A percentile compares a stretch with the other conserved stretches of the same genome.
phyloP scores from a whole-genome alignment of 2,329 filamentous ascomycete genomes.

The Colletotrichum sansevieriae region DNA sequence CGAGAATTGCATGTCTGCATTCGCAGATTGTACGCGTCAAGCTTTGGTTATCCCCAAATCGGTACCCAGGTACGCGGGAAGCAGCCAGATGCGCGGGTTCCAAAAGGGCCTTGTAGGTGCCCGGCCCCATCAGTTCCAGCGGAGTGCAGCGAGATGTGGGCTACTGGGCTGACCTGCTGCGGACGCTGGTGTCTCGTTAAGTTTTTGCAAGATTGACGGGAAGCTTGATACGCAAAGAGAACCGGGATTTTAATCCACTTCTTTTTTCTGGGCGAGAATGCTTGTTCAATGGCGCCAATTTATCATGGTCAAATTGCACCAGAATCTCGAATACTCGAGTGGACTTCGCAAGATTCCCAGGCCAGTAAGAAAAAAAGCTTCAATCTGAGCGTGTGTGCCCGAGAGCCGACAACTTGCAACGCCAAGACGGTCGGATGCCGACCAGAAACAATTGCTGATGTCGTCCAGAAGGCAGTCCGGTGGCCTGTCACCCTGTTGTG shows the following conservation, averaged over 20 bases:
- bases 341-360: not conserved
- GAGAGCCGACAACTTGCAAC: constrained; percentile 7
- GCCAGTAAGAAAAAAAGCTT: constrained; percentile 4
- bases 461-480: constrained; percentile 21
- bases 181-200: constrained; percentile 14
- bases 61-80: not conserved
- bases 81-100: constrained; percentile 16
- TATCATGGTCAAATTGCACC: not conserved
- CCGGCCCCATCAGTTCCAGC: not conserved
- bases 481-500: constrained; percentile 4
- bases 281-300: constrained; percentile 1
- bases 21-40: constrained; percentile 25
- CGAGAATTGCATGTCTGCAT: not conserved
- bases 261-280: not conserved
- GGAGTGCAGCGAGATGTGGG: not conserved
- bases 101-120: not conserved
- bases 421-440: constrained; percentile 32
- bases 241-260: constrained; percentile 16
- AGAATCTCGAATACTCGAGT: too few species aligned
- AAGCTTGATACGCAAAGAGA: constrained; percentile 26
- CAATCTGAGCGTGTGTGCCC: constrained; percentile 11
- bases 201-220: constrained; percentile 20
- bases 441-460: constrained; percentile 25
- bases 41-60: constrained; percentile 19
- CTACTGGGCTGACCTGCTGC: constrained; percentile 10